Percentiles rank a stretch among this genome's conserved stretches.
Evolutionary conservation across 2,329 filamentous ascomycete genomes (phyloP).

Genomic region (Esteya vermicola): DNA sequence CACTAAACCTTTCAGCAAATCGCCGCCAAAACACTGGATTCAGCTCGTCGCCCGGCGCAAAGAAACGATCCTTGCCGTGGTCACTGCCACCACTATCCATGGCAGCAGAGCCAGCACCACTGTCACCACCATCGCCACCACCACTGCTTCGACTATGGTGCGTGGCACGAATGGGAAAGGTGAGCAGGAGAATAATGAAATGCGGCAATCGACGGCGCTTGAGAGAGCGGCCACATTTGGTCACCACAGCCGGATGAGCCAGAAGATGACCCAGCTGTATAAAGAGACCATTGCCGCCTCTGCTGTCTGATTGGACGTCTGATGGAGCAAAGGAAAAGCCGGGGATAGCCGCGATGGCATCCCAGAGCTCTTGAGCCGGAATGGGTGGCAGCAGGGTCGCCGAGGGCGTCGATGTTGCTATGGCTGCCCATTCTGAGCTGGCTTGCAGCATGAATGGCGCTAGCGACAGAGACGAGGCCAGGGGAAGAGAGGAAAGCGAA

Average conservation of each 20-base stretch:
- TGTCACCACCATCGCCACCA: neutral
- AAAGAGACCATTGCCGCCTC: neutral
- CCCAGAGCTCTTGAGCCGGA: neutral
- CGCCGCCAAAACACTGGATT: conserved; percentile 2
- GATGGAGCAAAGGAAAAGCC: neutral
- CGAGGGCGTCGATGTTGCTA: neutral
- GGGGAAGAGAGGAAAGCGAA: too few species aligned
- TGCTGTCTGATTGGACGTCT: too few species aligned
- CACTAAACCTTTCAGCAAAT: neutral
- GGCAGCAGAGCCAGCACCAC: too few species aligned
- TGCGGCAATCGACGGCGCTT: conserved; percentile 1
- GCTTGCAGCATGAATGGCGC: too few species aligned
- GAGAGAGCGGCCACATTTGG: conserved; percentile 1
- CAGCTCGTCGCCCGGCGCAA: conserved; percentile 1
- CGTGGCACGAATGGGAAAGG: neutral
- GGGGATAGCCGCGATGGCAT: neutral
- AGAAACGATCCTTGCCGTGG: too few species aligned
- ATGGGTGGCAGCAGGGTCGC: neutral
- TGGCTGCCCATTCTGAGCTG: too few species aligned
- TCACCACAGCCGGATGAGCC: neutral
- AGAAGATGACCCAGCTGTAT: neutral
- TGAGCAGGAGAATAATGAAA: conserved; percentile 1
- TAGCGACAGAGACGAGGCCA: neutral
- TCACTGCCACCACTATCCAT: too few species aligned
- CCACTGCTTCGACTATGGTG: neutral